phyloP scores from a whole-genome alignment of 139 green algal genomes.

The Nannochloris sp. region DNA sequence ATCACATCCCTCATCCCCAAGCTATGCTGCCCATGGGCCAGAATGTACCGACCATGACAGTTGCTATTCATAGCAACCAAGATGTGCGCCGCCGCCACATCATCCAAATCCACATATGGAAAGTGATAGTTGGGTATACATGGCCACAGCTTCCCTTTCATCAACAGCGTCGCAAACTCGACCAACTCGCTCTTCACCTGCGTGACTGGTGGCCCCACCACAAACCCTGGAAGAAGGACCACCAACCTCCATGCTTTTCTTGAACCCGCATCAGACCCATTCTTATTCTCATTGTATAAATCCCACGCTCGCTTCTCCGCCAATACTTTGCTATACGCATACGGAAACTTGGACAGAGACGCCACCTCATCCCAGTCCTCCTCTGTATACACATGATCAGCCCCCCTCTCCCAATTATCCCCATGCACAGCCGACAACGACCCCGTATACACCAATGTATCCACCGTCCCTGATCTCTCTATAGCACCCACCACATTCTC shows the following conservation, averaged over 20 bases:
- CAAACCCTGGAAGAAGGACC: conserved; percentile 63
- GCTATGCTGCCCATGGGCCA: conserved; percentile 26
- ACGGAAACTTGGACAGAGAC: conserved; percentile 41
- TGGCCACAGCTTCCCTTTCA: conserved; percentile 28
- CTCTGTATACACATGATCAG: conserved; percentile 42
- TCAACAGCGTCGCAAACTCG: conserved; percentile 26
- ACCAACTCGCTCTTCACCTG: conserved; percentile 14
- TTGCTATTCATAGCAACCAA: conserved; percentile 20
- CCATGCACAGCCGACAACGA: conserved; percentile 46
- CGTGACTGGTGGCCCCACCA: conserved; percentile 51
- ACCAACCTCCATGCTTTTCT: conserved; percentile 46
- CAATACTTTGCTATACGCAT: conserved; percentile 65
- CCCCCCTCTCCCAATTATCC: conserved; percentile 16
- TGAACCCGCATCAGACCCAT: no score
- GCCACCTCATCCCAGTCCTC: conserved; percentile 67
- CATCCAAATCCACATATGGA: conserved; percentile 37
- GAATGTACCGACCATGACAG: conserved; percentile 22
- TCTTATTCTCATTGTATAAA: no score
- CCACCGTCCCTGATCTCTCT: conserved; percentile 28
- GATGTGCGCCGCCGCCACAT: conserved; percentile 41
- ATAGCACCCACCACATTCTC: conserved; percentile 44
- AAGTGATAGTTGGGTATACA: conserved; percentile 5
- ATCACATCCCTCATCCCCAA: conserved; percentile 3
- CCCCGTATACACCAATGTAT: conserved; percentile 55
- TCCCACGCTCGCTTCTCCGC: conserved; percentile 61